A percentile compares a stretch with the other conserved stretches of the same genome.
Evolutionary conservation across 2,329 filamentous ascomycete species (phyloP).

Genomic region (Anthostomella pinea): DNA sequence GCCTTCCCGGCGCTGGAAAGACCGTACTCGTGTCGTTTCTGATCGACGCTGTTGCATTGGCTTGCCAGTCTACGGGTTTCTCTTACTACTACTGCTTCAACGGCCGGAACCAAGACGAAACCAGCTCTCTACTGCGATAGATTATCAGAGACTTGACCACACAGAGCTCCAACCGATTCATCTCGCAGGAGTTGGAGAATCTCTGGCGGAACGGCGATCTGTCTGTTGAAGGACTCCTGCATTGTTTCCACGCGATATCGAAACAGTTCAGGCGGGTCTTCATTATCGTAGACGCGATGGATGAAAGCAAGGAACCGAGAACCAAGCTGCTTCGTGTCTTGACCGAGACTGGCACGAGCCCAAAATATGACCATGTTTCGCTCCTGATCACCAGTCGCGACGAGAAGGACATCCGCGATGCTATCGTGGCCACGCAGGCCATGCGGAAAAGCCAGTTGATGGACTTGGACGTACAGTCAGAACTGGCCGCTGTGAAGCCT

Average conservation of each 20-base stretch:
- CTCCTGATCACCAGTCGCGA: constrained; percentile 31
- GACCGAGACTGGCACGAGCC: constrained; percentile 19
- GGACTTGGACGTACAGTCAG: no score
- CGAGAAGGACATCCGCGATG: constrained; percentile 27
- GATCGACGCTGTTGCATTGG: constrained; percentile 18
- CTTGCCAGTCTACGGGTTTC: constrained; percentile 14
- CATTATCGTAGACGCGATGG: constrained; percentile 30
- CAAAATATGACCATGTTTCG: constrained; percentile 22
- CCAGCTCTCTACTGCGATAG: constrained; percentile 25
- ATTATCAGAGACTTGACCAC: constrained; percentile 24
- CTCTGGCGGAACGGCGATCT: constrained; percentile 6
- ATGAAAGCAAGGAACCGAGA: constrained; percentile 29
- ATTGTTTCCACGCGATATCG: constrained; percentile 19
- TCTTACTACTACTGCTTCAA: constrained; percentile 34
- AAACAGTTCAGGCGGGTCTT: constrained; percentile 18
- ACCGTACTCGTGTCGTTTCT: constrained; percentile 29
- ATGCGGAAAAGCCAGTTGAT: no score
- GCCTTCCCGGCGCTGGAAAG: constrained; percentile 28
- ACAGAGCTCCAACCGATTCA: constrained; percentile 11
- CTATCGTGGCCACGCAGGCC: no score
- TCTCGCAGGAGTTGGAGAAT: constrained; percentile 15
- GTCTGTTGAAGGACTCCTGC: constrained; percentile 16
- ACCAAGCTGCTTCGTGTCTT: constrained; percentile 21
- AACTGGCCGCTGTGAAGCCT: constrained; percentile 1
- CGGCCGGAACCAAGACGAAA: constrained; percentile 28